Conservation (phyloP, 2,329 filamentous ascomycete genomes). For the Beauveria scarabaeidicola region DNA sequence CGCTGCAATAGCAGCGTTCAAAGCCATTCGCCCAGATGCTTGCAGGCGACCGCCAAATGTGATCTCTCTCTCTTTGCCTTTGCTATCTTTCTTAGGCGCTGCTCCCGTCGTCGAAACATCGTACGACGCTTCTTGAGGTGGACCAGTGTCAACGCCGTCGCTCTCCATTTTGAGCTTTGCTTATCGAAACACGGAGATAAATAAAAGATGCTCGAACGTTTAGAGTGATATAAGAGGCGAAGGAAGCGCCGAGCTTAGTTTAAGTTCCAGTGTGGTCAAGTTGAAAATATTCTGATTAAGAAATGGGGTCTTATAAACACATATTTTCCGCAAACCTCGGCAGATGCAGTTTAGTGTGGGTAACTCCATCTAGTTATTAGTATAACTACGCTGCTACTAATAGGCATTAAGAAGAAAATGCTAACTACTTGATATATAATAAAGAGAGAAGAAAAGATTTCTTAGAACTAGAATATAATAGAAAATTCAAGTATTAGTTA, state of each 20-base stretch:
- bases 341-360: not conserved
- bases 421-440: no score
- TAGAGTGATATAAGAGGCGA: not conserved
- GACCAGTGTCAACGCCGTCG: not conserved
- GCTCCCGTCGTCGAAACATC: not conserved
- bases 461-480: no score
- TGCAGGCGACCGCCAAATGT: conserved; percentile 19
- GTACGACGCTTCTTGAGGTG: not conserved
- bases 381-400: no score
- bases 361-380: not conserved
- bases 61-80: conserved; percentile 13
- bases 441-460: no score
- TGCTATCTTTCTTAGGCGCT: not conserved
- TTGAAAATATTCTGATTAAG: not conserved
- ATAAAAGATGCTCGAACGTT: not conserved
- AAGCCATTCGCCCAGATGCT: conserved; percentile 20
- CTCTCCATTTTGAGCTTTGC: not conserved
- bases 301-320: not conserved
- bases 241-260: not conserved
- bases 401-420: no score
- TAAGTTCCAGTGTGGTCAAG: not conserved
- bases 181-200: not conserved
- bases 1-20: conserved; percentile 17
- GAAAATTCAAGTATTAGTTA: no score
- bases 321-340: not conserved